These are phyloP conservation scores for Colletotrichum falcatum DNA, from an alignment of 2,329 filamentous ascomycete species.

Conservation along the genomic window DNA sequence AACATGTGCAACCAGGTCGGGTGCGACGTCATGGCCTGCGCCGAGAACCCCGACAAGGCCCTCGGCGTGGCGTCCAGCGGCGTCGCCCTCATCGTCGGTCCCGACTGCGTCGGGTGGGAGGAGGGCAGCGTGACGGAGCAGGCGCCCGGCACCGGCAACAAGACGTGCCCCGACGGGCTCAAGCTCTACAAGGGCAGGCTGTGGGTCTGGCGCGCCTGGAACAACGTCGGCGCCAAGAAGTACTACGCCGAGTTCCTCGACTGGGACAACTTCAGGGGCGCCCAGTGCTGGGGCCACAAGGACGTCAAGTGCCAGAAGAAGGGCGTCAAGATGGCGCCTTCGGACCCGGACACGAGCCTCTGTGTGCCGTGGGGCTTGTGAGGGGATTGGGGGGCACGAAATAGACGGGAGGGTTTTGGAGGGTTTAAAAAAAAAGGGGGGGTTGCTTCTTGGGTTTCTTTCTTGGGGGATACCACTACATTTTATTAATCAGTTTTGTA, in stretches of 20 bases:
- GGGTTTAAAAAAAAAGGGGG: too few species aligned
- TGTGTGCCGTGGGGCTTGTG: not conserved
- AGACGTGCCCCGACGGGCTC: not conserved
- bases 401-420: too few species aligned
- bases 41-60: not conserved
- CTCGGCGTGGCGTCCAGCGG: constrained; percentile 4
- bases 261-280: constrained; percentile 29
- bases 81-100: constrained; percentile 20
- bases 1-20: constrained; percentile 18
- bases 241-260: constrained; percentile 1
- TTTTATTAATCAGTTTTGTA: too few species aligned
- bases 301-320: constrained; percentile 18
- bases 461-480: too few species aligned
- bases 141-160: not conserved
- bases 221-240: constrained; percentile 4
- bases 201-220: constrained; percentile 22
- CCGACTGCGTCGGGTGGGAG: constrained; percentile 15
- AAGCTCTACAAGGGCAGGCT: constrained; percentile 10
- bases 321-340: constrained; percentile 1
- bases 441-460: too few species aligned
- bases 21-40: constrained; percentile 16
- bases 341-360: not conserved
- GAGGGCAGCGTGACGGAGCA: not conserved
- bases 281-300: constrained; percentile 5
- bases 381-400: too few species aligned